Base-by-base conservation (phyloP, 164 flowering plant species). In the Umbilicus rupestris region DNA sequence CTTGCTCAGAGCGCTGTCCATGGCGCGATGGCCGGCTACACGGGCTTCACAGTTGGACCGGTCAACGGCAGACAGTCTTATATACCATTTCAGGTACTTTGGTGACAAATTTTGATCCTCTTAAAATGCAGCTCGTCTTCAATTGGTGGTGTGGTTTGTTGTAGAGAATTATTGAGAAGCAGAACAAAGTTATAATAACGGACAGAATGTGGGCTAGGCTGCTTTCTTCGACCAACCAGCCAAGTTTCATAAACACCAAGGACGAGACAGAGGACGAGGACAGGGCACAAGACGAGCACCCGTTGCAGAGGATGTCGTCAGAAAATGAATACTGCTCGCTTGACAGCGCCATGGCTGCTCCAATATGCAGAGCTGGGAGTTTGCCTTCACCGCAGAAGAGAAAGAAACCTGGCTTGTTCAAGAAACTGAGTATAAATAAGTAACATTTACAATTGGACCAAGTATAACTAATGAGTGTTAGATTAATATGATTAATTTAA, bases 241-340 rank as follows among this genome's bases (percentile, higher is more conserved):
- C 50, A 2, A 46, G 50, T 46, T 46, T 46, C 50, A 46, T 46
- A 3, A 16, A 46, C 50, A 46, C 50, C 3, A 46, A 41, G 44
- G 44, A 41, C 10, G 44, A 41, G 44, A 41, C 44, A 24, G 75
- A 68, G 50, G 50, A 46, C 7, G 50, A 46, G 20, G 50, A 41
- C 45, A 44, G 46, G 46, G 8, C 6, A 4, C 41, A 44, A 3
- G 50, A 46, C 1, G 50, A 46, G n/a, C 50, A 46, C 20, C 22
- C 50, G 4, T 3, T 46, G 50, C 50, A 16, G n/a, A 20, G 22
- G 3, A 41, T 41, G 45, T 41, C 45, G 15, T 41, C 45, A 14
- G n/a, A 46, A 46, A 46, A 46, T 17, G 50, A 46, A 5, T 46
- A 46, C 22, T 46, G n/a, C 50, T 46, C 50, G 45, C 12, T 14